Evolutionary conservation across 1,139 yeast species (phyloP), one percentile per base, ranked within the genome.

Genomic region (Kazachstania sp.): DNA sequence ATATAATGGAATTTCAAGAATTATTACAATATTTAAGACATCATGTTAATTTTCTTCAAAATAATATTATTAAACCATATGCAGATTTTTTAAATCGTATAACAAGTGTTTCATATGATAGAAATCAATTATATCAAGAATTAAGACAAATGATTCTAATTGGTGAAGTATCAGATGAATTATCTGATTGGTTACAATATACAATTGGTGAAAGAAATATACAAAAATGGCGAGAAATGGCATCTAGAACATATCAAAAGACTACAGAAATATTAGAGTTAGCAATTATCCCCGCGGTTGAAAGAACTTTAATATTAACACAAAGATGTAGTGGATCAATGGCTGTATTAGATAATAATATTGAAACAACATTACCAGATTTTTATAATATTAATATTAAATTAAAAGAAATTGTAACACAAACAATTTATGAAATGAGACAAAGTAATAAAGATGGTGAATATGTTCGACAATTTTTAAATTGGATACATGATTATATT

Each of bases 191-290:
- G 83, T 52, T 77, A 9, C 69, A 71, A 18, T 73, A 73, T 37
- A 64, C 71, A 26, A 69, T 85, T 37, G 88, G 86, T 1, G 92
- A 85, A 51, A 69, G 86, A 51, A 88, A 87, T 12, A 64, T 78
- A 39, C 80, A 78, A 53, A 71, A 77, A 54, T 76, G 90, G 76
- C 65, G 67, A 11, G 75, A 74, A 47, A 51, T 74, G 20, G 83
- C 84, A 0, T 69, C 46, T 1, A 53, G 51, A 13, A 47, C 55
- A 38, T 58, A 58, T 39, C 50, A 55, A 29, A 57, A 56, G 35
- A 43, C 51, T 19, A 49, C 45, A n/a, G 59, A 61, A 44, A 46
- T 61, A 1, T 43, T 57, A n/a, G 51, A 52, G 8, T 41, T 61
- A 35, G 48, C 58, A 2, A 52, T 83, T 19, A 69, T 83, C 1